Base-by-base conservation (phyloP, 73 alveolate species). In the Halteria grandinella region DNA sequence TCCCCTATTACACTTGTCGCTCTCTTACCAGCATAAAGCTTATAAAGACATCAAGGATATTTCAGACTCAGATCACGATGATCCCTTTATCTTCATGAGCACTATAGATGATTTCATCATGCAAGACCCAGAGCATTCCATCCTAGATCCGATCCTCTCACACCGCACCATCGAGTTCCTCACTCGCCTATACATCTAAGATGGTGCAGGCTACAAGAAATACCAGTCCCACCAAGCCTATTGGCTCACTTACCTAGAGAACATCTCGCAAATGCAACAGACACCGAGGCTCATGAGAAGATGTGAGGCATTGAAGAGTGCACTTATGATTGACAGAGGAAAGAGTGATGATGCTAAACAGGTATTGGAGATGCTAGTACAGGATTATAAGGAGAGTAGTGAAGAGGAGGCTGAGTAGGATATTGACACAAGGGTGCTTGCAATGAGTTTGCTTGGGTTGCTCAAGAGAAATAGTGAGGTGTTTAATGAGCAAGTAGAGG, bases 71-170 rank as follows among this genome's bases (percentile, higher is more conserved):
- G 32, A 36, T 21, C 12, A 39, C 7, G 29, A n/a, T n/a, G 77
- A 60, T 25, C 77, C 77, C 20, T 60, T 60, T 27, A 2, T 60
- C 37, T 14, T 11, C 12, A 36, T 8, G 25, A 28, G 43, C 43
- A 60, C 37, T 21, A 2, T 66, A 2, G 80, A 66, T 44, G 80
- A 66, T 45, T 66, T 66, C 17, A 25, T 66, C 25, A 45, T 11
- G 40, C 29, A 44, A 1, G 64, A 66, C 8, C 21, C 43, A 20
- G 58, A 43, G 14, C 51, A 18, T 3, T 39, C 43, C 11, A 15
- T 10, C 4, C 12, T 66, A n/a, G 28, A 5, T 12, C 24, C 23
- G 66, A 23, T 25, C 11, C 3, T 23, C 27, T 66, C 29, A 12
- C 43, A 21, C 36, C 29, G 31, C 10, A 66, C 69, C 17, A 66